These are phyloP conservation scores for Sarocladium brachiariae DNA, from an alignment of 2,329 filamentous ascomycete species.

Conservation along the genomic window DNA sequence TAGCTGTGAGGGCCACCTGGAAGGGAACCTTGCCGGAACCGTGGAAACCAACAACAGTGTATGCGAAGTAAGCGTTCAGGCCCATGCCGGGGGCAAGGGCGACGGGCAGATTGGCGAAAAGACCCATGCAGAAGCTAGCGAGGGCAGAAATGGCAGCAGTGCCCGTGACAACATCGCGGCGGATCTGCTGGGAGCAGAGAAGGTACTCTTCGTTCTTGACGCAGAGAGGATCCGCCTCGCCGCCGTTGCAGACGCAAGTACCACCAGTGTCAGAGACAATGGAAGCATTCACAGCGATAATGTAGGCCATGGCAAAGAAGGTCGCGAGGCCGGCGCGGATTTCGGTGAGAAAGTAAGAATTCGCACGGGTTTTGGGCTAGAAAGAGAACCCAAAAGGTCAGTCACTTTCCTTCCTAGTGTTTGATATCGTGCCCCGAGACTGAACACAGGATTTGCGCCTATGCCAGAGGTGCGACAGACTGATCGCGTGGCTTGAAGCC, in stretches of 20 bases:
- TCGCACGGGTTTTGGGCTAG: constrained; percentile 63
- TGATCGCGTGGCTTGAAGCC: background rate
- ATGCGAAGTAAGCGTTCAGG: constrained; percentile 82
- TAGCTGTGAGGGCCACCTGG: constrained; percentile 70
- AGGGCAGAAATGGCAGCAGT: constrained; percentile 78
- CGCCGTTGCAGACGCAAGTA: constrained; percentile 64
- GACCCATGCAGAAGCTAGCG: constrained; percentile 74
- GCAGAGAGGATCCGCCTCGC: constrained; percentile 46
- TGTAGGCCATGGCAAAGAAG: constrained; percentile 60
- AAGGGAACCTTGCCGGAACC: constrained; percentile 70
- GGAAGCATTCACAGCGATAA: constrained; percentile 46
- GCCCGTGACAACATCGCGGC: constrained; percentile 75
- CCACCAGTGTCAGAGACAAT: constrained; percentile 60
- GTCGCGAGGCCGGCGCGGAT: constrained; percentile 76
- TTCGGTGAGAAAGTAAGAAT: constrained; percentile 75
- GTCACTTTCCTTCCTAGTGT: background rate
- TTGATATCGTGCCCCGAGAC: background rate
- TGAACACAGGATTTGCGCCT: background rate
- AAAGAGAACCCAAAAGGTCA: background rate
- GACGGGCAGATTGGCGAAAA: constrained; percentile 65
- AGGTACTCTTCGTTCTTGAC: constrained; percentile 49
- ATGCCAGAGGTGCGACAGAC: too few species aligned
- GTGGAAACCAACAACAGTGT: constrained; percentile 66
- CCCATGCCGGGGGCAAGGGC: constrained; percentile 43
- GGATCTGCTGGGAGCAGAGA: constrained; percentile 57